Evolutionary conservation across 805 yeast genomes (phyloP), one percentile per base, ranked within the genome.

Genomic region (Candida khao-thaluensis): DNA sequence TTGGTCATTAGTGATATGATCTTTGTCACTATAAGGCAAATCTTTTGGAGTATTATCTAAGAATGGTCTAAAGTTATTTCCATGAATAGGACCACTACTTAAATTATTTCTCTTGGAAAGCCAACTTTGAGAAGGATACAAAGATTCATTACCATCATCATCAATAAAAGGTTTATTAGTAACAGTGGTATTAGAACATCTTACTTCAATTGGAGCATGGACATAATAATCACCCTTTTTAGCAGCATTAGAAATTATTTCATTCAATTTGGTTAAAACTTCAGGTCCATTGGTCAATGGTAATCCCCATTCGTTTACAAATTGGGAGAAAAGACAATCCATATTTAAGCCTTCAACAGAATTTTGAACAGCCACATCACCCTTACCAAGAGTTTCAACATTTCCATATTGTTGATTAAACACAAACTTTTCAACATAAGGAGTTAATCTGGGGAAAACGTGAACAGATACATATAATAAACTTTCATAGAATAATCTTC

Each of bases 251-350:
- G 71, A 58, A 37, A 85, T 82, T 2, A 79, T 77, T 22, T 73
- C 73, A 42, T 79, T 76, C 43, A 91, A 69, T n/a, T 81, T 70
- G 30, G 62, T 56, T 47, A 90, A 71, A 14, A 84, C 81, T 37
- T 79, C 83, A 6, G 82, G 82, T 4, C 97, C 97, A 47, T 79
- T 75, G 17, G 65, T 73, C 54, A 91, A 66, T 15, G 98, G 98
- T 35, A 95, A 78, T n/a, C 93, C 89, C 98, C 98, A 91, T 65
- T 91, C 99, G 57, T 90, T 81, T 36, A 91, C 98, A 63, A 81
- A 90, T 62, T 91, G 99, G 30, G 89, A 81, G 61, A 88, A 91
- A 50, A 91, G 68, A 60, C 98, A 93, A 66, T 93, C 98, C 95
- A 91, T 87, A 60, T 86, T 88, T 53, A 91, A 77, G 5, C 91